Evolutionary conservation across 2,329 filamentous ascomycete species (phyloP).

Genomic region (Mycosphaerella arachidis): DNA sequence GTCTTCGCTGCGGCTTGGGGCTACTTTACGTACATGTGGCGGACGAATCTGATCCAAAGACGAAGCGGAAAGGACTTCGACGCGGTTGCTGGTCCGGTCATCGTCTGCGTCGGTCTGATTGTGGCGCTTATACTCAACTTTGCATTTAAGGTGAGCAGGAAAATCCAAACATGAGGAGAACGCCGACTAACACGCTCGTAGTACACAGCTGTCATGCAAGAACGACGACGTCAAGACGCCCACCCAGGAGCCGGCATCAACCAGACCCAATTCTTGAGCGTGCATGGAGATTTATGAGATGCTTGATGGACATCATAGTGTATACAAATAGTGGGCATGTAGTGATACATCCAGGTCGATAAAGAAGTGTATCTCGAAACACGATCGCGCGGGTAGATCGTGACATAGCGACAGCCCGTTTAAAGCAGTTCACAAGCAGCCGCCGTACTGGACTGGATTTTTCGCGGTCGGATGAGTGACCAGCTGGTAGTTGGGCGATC

Average conservation of each 20-base stretch:
- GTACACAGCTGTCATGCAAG: conserved; percentile 20
- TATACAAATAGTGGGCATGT: neutral
- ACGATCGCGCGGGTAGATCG: neutral
- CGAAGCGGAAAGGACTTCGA: conserved; percentile 92
- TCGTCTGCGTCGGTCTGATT: conserved; percentile 75
- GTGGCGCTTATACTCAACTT: conserved; percentile 82
- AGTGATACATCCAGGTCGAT: neutral
- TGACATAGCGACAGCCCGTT: neutral
- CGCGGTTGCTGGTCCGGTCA: conserved; percentile 75
- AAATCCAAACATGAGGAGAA: neutral
- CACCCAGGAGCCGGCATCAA: conserved; percentile 1
- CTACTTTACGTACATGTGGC: conserved; percentile 71
- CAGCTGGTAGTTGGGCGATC: neutral
- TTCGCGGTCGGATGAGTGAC: neutral
- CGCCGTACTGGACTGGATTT: neutral
- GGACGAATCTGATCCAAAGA: conserved; percentile 73
- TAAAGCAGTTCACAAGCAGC: neutral
- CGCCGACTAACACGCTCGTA: conserved; percentile 7
- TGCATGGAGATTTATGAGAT: conserved; percentile 9
- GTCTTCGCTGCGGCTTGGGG: conserved; percentile 84
- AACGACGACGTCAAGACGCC: conserved; percentile 8
- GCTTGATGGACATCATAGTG: neutral
- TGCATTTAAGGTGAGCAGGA: conserved; percentile 58
- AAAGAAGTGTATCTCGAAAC: neutral
- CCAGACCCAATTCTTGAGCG: conserved; percentile 3